Percentiles rank a stretch among this genome's conserved stretches.
Evolutionary conservation across 2,329 filamentous ascomycete species (phyloP).

Genomic region (Thelonectria blattea): DNA sequence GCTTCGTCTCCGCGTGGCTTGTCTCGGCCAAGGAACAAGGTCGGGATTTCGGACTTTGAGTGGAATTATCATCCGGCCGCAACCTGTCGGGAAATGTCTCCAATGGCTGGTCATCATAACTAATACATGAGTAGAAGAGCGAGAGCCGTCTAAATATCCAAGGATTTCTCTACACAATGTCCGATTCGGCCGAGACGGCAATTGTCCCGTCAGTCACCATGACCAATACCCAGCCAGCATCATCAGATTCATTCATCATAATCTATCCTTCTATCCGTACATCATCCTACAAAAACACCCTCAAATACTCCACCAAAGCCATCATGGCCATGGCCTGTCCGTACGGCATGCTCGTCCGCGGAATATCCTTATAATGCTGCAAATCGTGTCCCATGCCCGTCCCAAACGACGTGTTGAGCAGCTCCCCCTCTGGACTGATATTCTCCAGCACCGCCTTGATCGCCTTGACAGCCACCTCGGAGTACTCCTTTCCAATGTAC

Average conservation of each 20-base stretch:
- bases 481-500: constrained; percentile 69
- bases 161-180: too few species aligned
- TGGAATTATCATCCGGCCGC: not conserved
- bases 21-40: not conserved
- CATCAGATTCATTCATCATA: not conserved
- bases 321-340: constrained; percentile 87
- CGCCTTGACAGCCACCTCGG: constrained; percentile 67
- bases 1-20: not conserved
- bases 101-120: too few species aligned
- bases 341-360: constrained; percentile 81
- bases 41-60: not conserved
- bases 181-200: not conserved
- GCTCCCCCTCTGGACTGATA: constrained; percentile 70
- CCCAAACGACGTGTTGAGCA: constrained; percentile 78
- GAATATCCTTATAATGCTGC: constrained; percentile 80
- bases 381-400: constrained; percentile 77
- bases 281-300: constrained; percentile 47
- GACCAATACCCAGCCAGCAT: too few species aligned
- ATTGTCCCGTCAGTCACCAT: too few species aligned
- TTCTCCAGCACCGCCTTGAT: constrained; percentile 70
- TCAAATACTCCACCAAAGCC: constrained; percentile 75
- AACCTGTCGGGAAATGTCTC: not conserved
- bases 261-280: not conserved
- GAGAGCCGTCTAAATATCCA: too few species aligned
- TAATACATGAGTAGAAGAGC: too few species aligned